Conservation (phyloP, 2,329 filamentous ascomycete genomes). For the Paecilomyces formosus region DNA sequence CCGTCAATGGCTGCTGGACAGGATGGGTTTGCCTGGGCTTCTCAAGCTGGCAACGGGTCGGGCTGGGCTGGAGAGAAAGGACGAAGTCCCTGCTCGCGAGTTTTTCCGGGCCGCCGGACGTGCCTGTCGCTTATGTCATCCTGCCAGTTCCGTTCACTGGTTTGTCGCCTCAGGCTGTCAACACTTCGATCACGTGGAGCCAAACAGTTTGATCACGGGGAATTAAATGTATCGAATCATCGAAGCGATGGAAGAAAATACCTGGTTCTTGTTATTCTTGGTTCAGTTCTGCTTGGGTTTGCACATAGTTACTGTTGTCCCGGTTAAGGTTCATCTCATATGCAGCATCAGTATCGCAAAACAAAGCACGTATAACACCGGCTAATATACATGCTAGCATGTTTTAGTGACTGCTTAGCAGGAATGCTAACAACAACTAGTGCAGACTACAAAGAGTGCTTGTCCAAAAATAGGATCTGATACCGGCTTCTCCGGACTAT, state of each 20-base stretch:
- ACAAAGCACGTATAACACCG: not conserved
- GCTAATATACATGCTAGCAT: not conserved
- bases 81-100: slow-evolving; percentile 34
- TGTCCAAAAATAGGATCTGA: not conserved
- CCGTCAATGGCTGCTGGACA: slow-evolving; percentile 29
- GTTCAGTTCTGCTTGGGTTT: no score
- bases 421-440: not conserved
- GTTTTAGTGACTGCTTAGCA: not conserved
- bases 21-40: slow-evolving; percentile 1
- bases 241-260: no score
- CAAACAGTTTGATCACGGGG: not conserved
- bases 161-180: not conserved
- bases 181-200: not conserved
- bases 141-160: slow-evolving; percentile 3
- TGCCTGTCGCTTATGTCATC: slow-evolving; percentile 32
- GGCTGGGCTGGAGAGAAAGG: slow-evolving; percentile 19
- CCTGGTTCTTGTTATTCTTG: no score
- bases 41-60: not conserved
- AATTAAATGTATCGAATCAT: not conserved
- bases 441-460: not conserved
- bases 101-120: slow-evolving; percentile 32
- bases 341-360: not conserved
- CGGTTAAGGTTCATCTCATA: no score
- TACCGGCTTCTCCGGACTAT: not conserved
- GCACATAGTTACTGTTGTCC: no score